Percentiles rank a stretch among this genome's conserved stretches.
phyloP scores from a whole-genome alignment of 2,329 filamentous ascomycete genomes.

The Fusarium praegraminearum region DNA sequence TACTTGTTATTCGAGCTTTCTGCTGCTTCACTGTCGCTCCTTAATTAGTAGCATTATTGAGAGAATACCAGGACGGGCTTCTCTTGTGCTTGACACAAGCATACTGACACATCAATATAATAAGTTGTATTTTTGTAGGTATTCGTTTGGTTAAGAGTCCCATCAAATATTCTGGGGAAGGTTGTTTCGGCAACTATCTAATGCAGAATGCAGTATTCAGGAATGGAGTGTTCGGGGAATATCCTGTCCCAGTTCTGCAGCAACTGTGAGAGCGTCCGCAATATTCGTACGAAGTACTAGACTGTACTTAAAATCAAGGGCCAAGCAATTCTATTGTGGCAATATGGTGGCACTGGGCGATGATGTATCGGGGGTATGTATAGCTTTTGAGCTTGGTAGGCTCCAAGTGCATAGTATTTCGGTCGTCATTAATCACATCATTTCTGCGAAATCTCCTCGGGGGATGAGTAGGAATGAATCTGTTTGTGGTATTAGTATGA shows the following conservation, averaged over 20 bases:
- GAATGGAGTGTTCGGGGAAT: no score
- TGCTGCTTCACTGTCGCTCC: neutral
- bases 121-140: neutral
- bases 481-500: constrained; percentile 24
- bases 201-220: neutral
- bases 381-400: neutral
- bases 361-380: neutral
- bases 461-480: constrained; percentile 43
- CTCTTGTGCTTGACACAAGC: neutral
- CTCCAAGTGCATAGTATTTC: neutral
- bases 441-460: neutral
- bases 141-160: neutral
- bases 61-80: neutral
- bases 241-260: neutral
- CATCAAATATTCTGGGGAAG: neutral
- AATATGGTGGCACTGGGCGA: neutral
- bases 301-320: neutral
- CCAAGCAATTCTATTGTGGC: neutral
- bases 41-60: neutral
- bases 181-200: neutral
- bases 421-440: neutral
- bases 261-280: no score
- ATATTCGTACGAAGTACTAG: neutral
- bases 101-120: neutral
- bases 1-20: neutral